Evolutionary conservation across 2,329 filamentous ascomycete genomes (phyloP).

Genomic region (Septoria linicola): DNA sequence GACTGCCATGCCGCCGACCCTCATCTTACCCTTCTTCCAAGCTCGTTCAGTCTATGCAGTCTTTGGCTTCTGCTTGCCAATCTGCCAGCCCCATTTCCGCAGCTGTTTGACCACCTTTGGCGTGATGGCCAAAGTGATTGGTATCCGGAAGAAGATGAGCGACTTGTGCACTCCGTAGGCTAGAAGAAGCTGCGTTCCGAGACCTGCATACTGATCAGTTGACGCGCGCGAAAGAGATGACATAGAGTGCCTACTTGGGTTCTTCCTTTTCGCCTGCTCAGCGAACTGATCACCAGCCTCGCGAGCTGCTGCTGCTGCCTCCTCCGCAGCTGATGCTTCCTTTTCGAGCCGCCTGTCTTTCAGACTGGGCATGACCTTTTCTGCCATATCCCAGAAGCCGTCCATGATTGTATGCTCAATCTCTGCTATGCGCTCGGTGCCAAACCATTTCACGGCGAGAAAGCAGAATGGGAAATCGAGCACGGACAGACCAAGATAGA

Average conservation of each 20-base stretch:
- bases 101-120: conserved; percentile 92
- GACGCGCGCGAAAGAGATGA: conserved; percentile 27
- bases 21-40: conserved; percentile 8
- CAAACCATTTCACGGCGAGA: conserved; percentile 75
- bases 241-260: conserved; percentile 29
- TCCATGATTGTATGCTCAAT: conserved; percentile 68
- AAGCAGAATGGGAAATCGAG: conserved; percentile 96
- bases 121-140: conserved; percentile 82
- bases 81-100: conserved; percentile 88
- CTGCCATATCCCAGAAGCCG: conserved; percentile 58
- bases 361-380: conserved; percentile 56
- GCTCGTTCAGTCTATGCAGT: conserved; percentile 3
- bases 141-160: conserved; percentile 94
- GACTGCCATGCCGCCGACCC: conserved; percentile 1
- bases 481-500: conserved; percentile 79
- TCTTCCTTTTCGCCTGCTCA: conserved; percentile 21
- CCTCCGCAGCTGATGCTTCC: conserved; percentile 18
- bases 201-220: conserved; percentile 45
- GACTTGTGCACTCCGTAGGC: conserved; percentile 98
- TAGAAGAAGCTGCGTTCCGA: conserved; percentile 83
- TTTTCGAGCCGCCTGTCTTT: conserved; percentile 25
- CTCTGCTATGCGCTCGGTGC: conserved; percentile 80
- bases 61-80: conserved; percentile 61
- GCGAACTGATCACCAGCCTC: conserved; percentile 40
- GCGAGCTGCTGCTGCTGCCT: conserved; percentile 44